These are phyloP conservation scores for Streptanthus diversifolius DNA, from an alignment of 345 rosid genomes.

Conservation along the genomic window DNA sequence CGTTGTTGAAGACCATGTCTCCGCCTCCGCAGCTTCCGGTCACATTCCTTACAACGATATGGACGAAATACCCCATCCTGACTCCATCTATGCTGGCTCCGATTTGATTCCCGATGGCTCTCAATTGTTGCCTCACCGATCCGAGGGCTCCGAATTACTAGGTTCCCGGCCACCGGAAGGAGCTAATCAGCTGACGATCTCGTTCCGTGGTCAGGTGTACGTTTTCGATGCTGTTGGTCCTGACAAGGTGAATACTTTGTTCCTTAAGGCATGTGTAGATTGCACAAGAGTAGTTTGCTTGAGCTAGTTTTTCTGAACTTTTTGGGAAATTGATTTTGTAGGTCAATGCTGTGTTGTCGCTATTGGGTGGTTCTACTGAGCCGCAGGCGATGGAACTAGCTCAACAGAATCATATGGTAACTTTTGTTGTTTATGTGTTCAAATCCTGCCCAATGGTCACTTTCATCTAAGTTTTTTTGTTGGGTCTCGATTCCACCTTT, in stretches of 20 bases:
- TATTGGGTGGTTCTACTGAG: constrained; percentile 69
- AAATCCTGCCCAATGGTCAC: background rate
- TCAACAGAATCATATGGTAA: constrained; percentile 39
- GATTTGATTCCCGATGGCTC: constrained; percentile 32
- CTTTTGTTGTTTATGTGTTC: background rate
- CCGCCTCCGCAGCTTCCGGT: constrained; percentile 39
- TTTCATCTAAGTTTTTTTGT: background rate
- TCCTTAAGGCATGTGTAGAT: background rate
- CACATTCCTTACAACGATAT: constrained; percentile 47
- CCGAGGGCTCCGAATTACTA: constrained; percentile 27
- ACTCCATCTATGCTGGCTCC: constrained; percentile 43
- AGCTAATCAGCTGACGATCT: constrained; percentile 58
- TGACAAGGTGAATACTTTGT: constrained; percentile 52
- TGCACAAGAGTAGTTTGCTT: background rate
- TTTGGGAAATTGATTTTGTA: constrained; percentile 22
- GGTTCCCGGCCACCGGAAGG: constrained; percentile 25
- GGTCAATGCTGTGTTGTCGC: constrained; percentile 78
- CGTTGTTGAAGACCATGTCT: constrained; percentile 40
- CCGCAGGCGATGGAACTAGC: constrained; percentile 51
- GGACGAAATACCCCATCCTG: constrained; percentile 51
- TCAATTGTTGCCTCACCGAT: constrained; percentile 41
- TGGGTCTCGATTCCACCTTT: background rate
- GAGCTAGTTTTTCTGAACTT: background rate
- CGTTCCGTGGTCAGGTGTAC: constrained; percentile 89
- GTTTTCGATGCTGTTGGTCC: constrained; percentile 79